A percentile compares a stretch with the other conserved stretches of the same genome.
phyloP scores from a whole-genome alignment of 345 rosid genomes.

The Lagerstroemia speciosa region DNA sequence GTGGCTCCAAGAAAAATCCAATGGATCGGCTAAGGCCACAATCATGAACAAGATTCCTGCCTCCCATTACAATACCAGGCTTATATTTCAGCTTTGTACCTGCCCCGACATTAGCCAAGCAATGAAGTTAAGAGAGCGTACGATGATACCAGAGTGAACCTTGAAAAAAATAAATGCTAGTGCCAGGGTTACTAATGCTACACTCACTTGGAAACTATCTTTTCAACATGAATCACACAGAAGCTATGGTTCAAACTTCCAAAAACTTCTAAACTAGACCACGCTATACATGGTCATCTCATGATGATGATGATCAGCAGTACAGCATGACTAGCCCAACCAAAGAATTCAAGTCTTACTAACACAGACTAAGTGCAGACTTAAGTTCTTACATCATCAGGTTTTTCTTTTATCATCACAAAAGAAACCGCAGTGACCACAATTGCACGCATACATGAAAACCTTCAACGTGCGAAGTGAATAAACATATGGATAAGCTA shows the following conservation, averaged over 20 bases:
- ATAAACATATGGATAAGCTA: neutral
- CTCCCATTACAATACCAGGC: slow-evolving; percentile 82
- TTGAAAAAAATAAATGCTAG: neutral
- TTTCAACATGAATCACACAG: neutral
- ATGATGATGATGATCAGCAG: neutral
- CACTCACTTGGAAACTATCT: neutral
- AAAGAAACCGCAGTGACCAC: neutral
- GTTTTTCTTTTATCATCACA: neutral
- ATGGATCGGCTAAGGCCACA: slow-evolving; percentile 70
- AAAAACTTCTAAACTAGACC: neutral
- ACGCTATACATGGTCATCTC: neutral
- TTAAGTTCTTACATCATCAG: neutral
- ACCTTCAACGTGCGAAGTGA: neutral
- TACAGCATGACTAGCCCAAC: neutral
- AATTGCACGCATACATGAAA: neutral
- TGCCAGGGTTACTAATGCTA: neutral
- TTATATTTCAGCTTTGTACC: slow-evolving; percentile 63
- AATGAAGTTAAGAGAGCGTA: neutral
- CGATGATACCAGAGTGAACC: neutral
- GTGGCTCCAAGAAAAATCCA: slow-evolving; percentile 81
- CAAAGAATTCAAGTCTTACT: neutral
- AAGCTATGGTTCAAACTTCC: neutral
- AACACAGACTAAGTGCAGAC: neutral
- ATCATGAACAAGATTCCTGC: slow-evolving; percentile 55
- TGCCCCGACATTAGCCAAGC: slow-evolving; percentile 12